Percentiles rank a stretch among this genome's conserved stretches.
Evolutionary conservation across 768 basidiomycete genomes (phyloP).

Genomic region (Xerocomus potaroensis): DNA sequence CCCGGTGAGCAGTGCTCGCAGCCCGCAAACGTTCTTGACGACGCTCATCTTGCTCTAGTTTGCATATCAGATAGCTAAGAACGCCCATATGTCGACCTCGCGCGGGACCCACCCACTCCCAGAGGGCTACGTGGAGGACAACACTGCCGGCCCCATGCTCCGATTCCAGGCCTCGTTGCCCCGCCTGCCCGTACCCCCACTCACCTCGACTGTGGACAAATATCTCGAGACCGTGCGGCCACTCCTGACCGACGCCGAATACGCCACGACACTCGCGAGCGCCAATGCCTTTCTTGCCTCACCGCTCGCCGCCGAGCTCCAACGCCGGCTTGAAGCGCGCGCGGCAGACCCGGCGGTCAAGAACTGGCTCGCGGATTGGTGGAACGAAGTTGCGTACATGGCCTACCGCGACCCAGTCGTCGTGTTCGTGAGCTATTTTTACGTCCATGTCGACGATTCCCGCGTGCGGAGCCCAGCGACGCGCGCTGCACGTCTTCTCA

Average conservation of each 20-base stretch:
- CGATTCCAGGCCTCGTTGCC: slow-evolving; percentile 72
- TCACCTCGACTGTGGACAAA: slow-evolving; percentile 78
- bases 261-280: slow-evolving; percentile 49
- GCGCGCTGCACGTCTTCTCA: slow-evolving; percentile 79
- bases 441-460: slow-evolving; percentile 74
- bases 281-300: slow-evolving; percentile 70
- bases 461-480: slow-evolving; percentile 50
- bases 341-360: slow-evolving; percentile 53
- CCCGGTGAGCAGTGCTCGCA: too few species aligned
- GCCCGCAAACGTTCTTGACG: too few species aligned
- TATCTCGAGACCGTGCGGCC: slow-evolving; percentile 87
- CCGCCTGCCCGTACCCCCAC: slow-evolving; percentile 76
- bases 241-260: slow-evolving; percentile 62
- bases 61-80: slow-evolving; percentile 23
- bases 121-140: slow-evolving; percentile 51
- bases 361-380: slow-evolving; percentile 98
- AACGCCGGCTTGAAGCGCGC: slow-evolving; percentile 70
- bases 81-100: too few species aligned
- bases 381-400: slow-evolving; percentile 93
- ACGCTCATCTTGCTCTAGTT: neutral
- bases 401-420: slow-evolving; percentile 86
- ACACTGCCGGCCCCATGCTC: slow-evolving; percentile 65
- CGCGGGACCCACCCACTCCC: too few species aligned
- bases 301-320: slow-evolving; percentile 65
- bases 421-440: slow-evolving; percentile 93